These are phyloP conservation scores for Metschnikowia baotianmanensis DNA, from an alignment of 805 yeast genomes.

Conservation along the genomic window DNA sequence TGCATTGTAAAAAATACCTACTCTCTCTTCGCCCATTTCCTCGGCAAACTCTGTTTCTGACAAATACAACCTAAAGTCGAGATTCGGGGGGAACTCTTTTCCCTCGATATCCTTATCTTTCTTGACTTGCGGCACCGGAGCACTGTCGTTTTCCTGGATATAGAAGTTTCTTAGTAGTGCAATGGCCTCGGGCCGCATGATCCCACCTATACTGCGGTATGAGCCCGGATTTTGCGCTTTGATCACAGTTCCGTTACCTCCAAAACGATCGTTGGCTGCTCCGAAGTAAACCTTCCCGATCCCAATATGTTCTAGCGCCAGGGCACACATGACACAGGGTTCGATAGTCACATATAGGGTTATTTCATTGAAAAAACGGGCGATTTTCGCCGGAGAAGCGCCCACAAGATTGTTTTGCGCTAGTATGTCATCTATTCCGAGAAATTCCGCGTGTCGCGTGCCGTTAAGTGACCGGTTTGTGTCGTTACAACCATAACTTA, in stretches of 20 bases:
- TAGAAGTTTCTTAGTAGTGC: constrained; percentile 79
- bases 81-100: constrained; percentile 53
- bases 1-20: constrained; percentile 8
- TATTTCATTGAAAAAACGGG: constrained; percentile 48
- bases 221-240: constrained; percentile 36
- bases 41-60: constrained; percentile 47
- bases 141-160: constrained; percentile 77
- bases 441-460: constrained; percentile 88
- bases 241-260: constrained; percentile 91
- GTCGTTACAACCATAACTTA: constrained; percentile 80
- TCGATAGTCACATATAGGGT: constrained; percentile 92
- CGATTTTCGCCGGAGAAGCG: constrained; percentile 16
- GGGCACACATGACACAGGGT: constrained; percentile 98
- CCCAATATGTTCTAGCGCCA: constrained; percentile 79
- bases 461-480: constrained; percentile 86
- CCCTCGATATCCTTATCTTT: constrained; percentile 60
- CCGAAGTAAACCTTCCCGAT: constrained; percentile 79
- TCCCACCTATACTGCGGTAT: constrained; percentile 71
- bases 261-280: constrained; percentile 92
- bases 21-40: constrained; percentile 46
- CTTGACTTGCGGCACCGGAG: constrained; percentile 78
- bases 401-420: constrained; percentile 12
- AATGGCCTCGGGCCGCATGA: constrained; percentile 78
- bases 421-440: constrained; percentile 57
- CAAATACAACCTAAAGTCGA: constrained; percentile 57